These are phyloP conservation scores for Carex scoparia DNA, from an alignment of 176 grass and related monocot genomes.

Conservation along the genomic window DNA sequence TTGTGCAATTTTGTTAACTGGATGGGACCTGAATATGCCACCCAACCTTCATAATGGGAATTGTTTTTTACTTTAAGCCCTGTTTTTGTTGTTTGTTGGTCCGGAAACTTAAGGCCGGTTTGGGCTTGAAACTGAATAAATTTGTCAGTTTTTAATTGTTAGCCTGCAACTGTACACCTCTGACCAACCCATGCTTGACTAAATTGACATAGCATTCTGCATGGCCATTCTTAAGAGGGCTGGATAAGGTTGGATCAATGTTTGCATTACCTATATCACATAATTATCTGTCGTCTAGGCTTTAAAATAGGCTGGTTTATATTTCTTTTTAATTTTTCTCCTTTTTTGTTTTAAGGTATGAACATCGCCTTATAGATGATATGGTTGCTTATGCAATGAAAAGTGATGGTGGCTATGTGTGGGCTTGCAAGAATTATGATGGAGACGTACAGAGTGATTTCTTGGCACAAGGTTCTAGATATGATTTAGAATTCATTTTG, in stretches of 20 bases:
- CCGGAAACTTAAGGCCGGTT: not conserved
- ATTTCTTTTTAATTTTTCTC: not conserved
- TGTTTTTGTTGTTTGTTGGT: not conserved
- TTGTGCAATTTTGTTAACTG: not conserved
- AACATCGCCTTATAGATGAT: constrained; percentile 96
- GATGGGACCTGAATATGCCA: not conserved
- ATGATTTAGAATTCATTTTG: constrained; percentile 6
- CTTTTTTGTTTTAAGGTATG: constrained; percentile 49
- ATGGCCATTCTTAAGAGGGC: not conserved
- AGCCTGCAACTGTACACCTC: not conserved
- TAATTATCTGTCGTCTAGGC: not conserved
- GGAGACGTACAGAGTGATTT: constrained; percentile 95
- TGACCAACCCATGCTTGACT: not conserved
- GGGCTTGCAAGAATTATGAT: constrained; percentile 99
- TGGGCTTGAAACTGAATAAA: not conserved
- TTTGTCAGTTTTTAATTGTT: not conserved
- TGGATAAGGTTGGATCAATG: not conserved
- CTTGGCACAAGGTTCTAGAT: constrained; percentile 67
- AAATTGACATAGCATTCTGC: not conserved
- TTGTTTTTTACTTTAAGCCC: not conserved
- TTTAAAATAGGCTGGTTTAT: not conserved
- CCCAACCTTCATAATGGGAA: not conserved
- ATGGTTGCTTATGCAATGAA: constrained; percentile 97
- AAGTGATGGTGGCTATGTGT: constrained; percentile 93
- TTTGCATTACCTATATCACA: not conserved